phyloP scores from a whole-genome alignment of 1,284 basidiomycete genomes.

The Earliella scabrosa region DNA sequence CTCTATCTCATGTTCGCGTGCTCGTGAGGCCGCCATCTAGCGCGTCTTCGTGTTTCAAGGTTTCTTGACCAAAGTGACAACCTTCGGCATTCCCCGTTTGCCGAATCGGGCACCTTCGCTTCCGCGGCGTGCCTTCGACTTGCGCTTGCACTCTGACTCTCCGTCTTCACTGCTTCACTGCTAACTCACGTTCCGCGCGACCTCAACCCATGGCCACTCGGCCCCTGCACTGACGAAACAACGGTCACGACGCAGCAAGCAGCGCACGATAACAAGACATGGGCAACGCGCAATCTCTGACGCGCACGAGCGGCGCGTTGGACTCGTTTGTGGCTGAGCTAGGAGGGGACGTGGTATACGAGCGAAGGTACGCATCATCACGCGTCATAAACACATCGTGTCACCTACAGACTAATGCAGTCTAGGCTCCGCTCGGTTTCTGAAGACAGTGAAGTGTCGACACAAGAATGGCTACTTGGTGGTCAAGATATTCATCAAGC shows the following conservation, averaged over 20 bases:
- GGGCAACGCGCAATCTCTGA: constrained; percentile 75
- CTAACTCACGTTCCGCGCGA: too few relatives aligned
- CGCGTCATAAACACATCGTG: background rate
- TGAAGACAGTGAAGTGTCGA: constrained; percentile 87
- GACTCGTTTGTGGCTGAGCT: constrained; percentile 92
- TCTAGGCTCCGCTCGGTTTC: constrained; percentile 90
- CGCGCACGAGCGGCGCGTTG: constrained; percentile 75
- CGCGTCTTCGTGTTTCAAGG: background rate
- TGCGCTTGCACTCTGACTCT: too few relatives aligned
- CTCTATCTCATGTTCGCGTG: background rate
- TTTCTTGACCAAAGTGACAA: background rate
- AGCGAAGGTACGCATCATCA: constrained; percentile 72
- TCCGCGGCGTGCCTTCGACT: too few relatives aligned
- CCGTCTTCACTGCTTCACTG: too few relatives aligned
- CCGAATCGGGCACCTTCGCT: too few relatives aligned
- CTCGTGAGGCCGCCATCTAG: background rate
- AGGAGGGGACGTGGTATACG: constrained; percentile 85
- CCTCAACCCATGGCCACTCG: background rate
- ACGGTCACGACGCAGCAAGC: background rate
- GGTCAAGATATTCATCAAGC: constrained; percentile 84
- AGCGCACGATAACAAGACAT: constrained; percentile 36
- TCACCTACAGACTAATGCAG: constrained; percentile 41
- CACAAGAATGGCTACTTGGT: constrained; percentile 76
- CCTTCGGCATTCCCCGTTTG: too few relatives aligned
- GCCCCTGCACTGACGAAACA: too few relatives aligned